Conservation (phyloP, 345 rosid genomes). For the Dovyalis caffra region DNA sequence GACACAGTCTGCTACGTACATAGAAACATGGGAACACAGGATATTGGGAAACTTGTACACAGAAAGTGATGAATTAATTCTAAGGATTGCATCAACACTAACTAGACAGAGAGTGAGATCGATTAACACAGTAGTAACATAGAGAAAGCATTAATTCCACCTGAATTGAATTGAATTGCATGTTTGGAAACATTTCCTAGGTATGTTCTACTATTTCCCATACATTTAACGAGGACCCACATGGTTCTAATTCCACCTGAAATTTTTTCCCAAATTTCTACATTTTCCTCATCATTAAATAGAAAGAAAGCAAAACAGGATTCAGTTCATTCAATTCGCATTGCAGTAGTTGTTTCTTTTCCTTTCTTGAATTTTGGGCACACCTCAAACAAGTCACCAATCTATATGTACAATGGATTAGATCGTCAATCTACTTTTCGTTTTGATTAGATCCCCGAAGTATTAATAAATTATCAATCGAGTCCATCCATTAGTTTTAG, state of each 20-base stretch:
- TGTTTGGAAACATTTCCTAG: constrained; percentile 3
- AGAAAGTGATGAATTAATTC: neutral
- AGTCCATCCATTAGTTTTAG: no score
- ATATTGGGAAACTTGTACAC: neutral
- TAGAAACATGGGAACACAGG: neutral
- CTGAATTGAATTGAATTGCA: neutral
- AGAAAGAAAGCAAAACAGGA: neutral
- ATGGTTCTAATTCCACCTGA: neutral
- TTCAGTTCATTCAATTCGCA: neutral
- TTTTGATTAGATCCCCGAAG: no score
- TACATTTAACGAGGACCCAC: neutral
- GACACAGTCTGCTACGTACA: neutral
- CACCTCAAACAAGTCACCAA: no score
- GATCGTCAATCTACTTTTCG: no score
- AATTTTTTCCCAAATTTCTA: neutral
- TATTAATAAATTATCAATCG: no score
- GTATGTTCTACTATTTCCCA: neutral
- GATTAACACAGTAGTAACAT: neutral
- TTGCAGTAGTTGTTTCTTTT: neutral
- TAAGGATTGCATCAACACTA: neutral
- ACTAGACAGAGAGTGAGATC: neutral
- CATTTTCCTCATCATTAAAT: neutral
- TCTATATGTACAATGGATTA: no score
- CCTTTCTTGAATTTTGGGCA: no score
- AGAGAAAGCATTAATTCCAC: neutral